Evolutionary conservation across 768 basidiomycete genomes (phyloP), one percentile per base, ranked within the genome.

Genomic region (Rhodotorula kratochvilovae): DNA sequence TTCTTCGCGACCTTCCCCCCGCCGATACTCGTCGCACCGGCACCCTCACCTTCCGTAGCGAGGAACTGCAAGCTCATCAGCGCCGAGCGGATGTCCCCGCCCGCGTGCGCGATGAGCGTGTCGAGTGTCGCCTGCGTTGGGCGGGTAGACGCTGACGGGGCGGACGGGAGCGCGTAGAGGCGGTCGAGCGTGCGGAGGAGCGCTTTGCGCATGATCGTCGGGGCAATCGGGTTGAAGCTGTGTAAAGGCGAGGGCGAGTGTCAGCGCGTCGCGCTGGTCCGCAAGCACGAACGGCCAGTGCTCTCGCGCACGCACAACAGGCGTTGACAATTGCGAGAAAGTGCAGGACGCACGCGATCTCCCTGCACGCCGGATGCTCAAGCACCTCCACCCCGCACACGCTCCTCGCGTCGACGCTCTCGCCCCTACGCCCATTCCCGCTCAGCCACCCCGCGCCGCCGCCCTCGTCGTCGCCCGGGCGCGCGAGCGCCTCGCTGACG

Each of bases 51-150:
- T 43, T 72, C 68, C 35, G 29, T 84, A 80, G 29, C 83, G 80
- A 95, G 2, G 88, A 99, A 93, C 78, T 99, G 90, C 13, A 98
- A 83, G 0, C 89, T 88, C 87, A 95, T 98, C 70, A 97, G 86
- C 1, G 94, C 95, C 67, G 90, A 90, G 54, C 96, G 84, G 48
- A 99, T 90, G 78, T 99, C 96, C 0, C 96, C 96, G 77, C 90
- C 89, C 6, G 90, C 85, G 3, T 89, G 86, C 61, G 88, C 86
- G 10, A 93, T 85, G 69, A 97, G 85, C 29, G 87, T 80, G 63
- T 95, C 89, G 1, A 96, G 77, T 1, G 86, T 84, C 11, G 89
- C 89, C 19, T 31, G 53, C 12, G 57, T 45, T 8, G 73, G 73
- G 23, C 72, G 64, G 7, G 62, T 33, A 66, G 86, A 87, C 0